Evolutionary conservation across 345 rosid genomes (phyloP), one percentile per base, ranked within the genome.

Genomic region (Geranium brycei): DNA sequence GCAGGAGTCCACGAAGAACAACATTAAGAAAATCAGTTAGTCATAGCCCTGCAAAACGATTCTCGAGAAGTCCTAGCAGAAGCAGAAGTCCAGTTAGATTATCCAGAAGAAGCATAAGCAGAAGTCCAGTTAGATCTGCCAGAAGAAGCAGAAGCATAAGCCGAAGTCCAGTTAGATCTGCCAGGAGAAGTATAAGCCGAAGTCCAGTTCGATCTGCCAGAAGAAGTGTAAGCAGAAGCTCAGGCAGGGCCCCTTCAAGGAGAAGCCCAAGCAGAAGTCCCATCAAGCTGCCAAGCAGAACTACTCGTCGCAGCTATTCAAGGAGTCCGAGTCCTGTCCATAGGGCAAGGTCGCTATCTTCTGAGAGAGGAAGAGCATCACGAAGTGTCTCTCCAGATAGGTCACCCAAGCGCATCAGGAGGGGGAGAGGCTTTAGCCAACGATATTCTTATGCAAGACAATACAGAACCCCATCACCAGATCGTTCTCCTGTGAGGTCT

Each of bases 381-480:
- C 87, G 90, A 77, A 92, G 98, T 40, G 79, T 68, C 70, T 86
- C 97, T 7, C 97, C 95, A 4, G 85, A 75, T 75, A 87, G 81
- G 40, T 88, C 88, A 12, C 88, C 87, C 3, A 88, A 82, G 77
- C 95, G 95, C 47, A 81, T 90, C 53, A 83, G 88, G 74, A 88
- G 99, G 72, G 99, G 99, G 3, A 81, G 99, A 32, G 99, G 99
- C 58, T 87, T 93, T 69, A 91, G 97, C 72, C 82, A 88, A 68
- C 81, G 89, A 38, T 93, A 81, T 66, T 87, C 99, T 19, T 90
- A 85, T 68, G 96, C 99, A 63, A 87, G 96, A 32, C 71, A 89
- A 67, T 93, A 84, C 78, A 74, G 96, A 82, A 85, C 87, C 30
- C 97, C 91, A 30, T 86, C 99, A 61, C 95, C 91, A 31, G 92